Percentiles rank a stretch among this genome's conserved stretches.
Conservation (phyloP, 2,329 filamentous ascomycete species). For the Botrytis paeoniae region DNA sequence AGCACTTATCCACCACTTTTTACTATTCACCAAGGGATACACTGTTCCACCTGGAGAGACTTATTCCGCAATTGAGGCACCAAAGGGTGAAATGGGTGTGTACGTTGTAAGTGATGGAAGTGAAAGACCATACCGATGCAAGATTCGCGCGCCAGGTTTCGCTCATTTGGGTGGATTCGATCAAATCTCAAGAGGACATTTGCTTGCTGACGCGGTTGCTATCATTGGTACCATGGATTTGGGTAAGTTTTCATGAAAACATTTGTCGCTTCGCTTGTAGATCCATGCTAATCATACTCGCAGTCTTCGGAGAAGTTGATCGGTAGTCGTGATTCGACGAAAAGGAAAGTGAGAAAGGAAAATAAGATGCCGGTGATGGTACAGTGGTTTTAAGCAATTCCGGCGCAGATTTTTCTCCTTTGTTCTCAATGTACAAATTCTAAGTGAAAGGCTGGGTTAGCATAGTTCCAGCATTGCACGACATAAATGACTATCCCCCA, state of each 20-base stretch:
- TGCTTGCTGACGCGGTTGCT: conserved; percentile 93
- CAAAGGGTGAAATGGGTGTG: conserved; percentile 99
- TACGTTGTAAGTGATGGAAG: conserved; percentile 94
- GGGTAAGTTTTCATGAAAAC: conserved; percentile 51
- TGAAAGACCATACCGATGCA: conserved; percentile 94
- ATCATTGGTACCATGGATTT: conserved; percentile 90
- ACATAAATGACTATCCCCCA: conserved; percentile 1
- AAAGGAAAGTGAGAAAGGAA: conserved; percentile 20
- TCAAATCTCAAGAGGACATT: conserved; percentile 85
- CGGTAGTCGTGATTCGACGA: conserved; percentile 40
- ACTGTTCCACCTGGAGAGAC: conserved; percentile 95
- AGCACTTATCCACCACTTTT: conserved; percentile 97
- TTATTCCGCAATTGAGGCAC: conserved; percentile 97
- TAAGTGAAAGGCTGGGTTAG: conserved; percentile 15
- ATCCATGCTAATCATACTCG: conserved; percentile 26
- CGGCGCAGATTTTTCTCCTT: conserved; percentile 23
- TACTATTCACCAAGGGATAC: conserved; percentile 98
- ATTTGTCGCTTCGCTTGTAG: conserved; percentile 19
- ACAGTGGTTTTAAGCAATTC: conserved; percentile 9
- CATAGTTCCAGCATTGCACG: conserved; percentile 11
- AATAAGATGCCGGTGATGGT: conserved; percentile 27
- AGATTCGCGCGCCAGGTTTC: conserved; percentile 95
- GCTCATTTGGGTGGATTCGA: conserved; percentile 94
- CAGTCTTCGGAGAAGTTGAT: conserved; percentile 48
- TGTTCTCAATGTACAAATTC: conserved; percentile 31